Conservation (phyloP, 1,139 yeast species). For the Taiozyma sp. region DNA sequence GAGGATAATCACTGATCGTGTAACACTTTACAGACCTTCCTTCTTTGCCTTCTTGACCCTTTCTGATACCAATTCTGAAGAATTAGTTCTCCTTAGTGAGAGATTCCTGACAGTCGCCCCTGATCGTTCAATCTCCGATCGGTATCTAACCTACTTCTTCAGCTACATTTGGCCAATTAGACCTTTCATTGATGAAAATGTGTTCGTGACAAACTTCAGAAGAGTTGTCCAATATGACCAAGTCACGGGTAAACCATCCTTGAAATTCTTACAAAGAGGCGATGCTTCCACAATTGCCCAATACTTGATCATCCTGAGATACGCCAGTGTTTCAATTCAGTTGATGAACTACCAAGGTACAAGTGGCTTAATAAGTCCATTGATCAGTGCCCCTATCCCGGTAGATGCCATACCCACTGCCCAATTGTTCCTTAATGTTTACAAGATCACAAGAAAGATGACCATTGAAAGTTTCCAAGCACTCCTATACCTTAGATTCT, state of each 20-base stretch:
- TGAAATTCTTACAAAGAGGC: constrained; percentile 18
- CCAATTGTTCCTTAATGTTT: constrained; percentile 12
- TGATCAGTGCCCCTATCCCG: constrained; percentile 1
- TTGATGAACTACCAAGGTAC: constrained; percentile 5
- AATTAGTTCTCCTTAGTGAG: neutral
- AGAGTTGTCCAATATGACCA: constrained; percentile 7
- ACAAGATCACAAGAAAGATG: constrained; percentile 11
- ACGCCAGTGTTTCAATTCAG: constrained; percentile 26
- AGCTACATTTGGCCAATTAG: constrained; percentile 34
- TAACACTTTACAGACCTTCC: constrained; percentile 2
- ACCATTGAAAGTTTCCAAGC: constrained; percentile 15
- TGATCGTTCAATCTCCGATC: constrained; percentile 25
- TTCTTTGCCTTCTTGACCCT: constrained; percentile 3
- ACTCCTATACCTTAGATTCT: constrained; percentile 9
- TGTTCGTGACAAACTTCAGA: constrained; percentile 17
- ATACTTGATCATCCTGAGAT: constrained; percentile 35
- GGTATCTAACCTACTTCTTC: constrained; percentile 31
- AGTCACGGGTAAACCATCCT: neutral
- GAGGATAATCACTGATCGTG: constrained; percentile 10
- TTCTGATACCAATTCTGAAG: constrained; percentile 2
- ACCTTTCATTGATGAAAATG: constrained; percentile 38
- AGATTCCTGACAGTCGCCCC: constrained; percentile 28
- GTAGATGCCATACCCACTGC: constrained; percentile 9
- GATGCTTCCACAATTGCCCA: constrained; percentile 38
- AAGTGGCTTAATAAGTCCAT: neutral